Percentiles rank a stretch among this genome's conserved stretches.
Conservation (phyloP, 352 stramenopile species). For the Pythium apleroticum region DNA sequence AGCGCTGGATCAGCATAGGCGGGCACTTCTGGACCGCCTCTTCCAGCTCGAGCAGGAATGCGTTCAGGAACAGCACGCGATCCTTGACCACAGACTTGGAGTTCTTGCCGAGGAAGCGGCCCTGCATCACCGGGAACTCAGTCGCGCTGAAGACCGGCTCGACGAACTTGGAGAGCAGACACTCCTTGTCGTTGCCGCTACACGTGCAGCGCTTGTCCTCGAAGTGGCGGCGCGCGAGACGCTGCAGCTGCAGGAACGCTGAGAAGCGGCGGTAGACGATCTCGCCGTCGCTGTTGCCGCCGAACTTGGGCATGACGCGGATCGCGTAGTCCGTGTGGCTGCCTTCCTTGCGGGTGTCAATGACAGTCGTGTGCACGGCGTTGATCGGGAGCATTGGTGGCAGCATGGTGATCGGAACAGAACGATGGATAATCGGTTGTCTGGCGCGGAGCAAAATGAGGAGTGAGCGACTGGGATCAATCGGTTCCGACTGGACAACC, state of each 20-base stretch:
- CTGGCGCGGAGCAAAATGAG: not conserved
- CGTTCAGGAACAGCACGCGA: slow-evolving; percentile 41
- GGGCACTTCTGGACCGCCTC: slow-evolving; percentile 38
- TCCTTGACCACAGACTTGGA: slow-evolving; percentile 53
- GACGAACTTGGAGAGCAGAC: slow-evolving; percentile 66
- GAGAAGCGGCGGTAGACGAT: slow-evolving; percentile 86
- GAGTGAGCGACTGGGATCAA: not conserved
- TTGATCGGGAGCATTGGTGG: slow-evolving; percentile 39
- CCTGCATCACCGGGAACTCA: slow-evolving; percentile 79
- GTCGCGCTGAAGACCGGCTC: slow-evolving; percentile 64
- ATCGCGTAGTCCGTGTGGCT: slow-evolving; percentile 85
- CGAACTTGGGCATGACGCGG: slow-evolving; percentile 64
- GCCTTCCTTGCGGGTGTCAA: slow-evolving; percentile 73
- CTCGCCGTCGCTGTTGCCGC: slow-evolving; percentile 54
- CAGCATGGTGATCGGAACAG: slow-evolving; percentile 20
- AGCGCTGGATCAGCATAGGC: slow-evolving; percentile 33
- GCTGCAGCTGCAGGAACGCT: slow-evolving; percentile 81
- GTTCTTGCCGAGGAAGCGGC: slow-evolving; percentile 78
- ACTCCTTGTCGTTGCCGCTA: slow-evolving; percentile 58
- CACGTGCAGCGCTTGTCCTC: slow-evolving; percentile 57
- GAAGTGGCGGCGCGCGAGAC: slow-evolving; percentile 65
- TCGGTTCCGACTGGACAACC: not conserved
- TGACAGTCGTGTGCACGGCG: slow-evolving; percentile 55
- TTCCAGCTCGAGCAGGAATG: slow-evolving; percentile 36
- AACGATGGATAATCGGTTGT: not conserved